These are phyloP conservation scores for Staphylotrichum tortipilum DNA, from an alignment of 495 filamentous ascomycete species.

Conservation along the genomic window DNA sequence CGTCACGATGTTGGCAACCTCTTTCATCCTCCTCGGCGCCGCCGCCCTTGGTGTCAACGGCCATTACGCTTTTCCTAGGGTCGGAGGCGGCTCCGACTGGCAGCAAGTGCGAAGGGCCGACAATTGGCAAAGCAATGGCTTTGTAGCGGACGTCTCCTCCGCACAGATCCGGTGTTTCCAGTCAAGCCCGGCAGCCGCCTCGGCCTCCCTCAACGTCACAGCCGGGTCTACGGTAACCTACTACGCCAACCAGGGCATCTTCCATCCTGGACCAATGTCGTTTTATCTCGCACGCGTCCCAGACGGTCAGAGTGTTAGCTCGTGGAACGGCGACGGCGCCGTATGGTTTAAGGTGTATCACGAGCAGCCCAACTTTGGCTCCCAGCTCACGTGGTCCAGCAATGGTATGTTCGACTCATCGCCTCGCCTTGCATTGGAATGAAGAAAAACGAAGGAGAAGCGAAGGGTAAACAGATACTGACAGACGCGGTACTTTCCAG, in stretches of 20 bases:
- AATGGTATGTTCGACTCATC: conserved; percentile 12
- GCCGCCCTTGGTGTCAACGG: conserved; percentile 17
- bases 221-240: conserved; percentile 39
- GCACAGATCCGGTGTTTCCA: conserved; percentile 43
- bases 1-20: conserved; percentile 15
- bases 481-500: conserved; percentile 14
- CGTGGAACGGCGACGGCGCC: conserved; percentile 38
- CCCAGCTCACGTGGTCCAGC: conserved; percentile 35
- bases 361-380: conserved; percentile 33
- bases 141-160: conserved; percentile 36
- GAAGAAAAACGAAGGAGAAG: too few species aligned
- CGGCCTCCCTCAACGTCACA: conserved; percentile 26
- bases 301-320: conserved; percentile 29
- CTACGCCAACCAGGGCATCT: conserved; percentile 30
- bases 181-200: conserved; percentile 20
- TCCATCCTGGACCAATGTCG: conserved; percentile 39
- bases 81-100: conserved; percentile 25
- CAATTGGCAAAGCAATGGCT: conserved; percentile 35
- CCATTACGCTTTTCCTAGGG: conserved; percentile 26
- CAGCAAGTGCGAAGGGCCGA: conserved; percentile 31
- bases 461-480: not conserved
- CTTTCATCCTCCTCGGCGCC: conserved; percentile 12
- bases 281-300: conserved; percentile 44
- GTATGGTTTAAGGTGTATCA: conserved; percentile 50
- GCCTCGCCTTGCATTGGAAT: too few species aligned